A percentile compares a stretch with the other conserved stretches of the same genome.
These are phyloP conservation scores for Cytospora piceae DNA, from an alignment of 2,329 filamentous ascomycete species.

Conservation along the genomic window DNA sequence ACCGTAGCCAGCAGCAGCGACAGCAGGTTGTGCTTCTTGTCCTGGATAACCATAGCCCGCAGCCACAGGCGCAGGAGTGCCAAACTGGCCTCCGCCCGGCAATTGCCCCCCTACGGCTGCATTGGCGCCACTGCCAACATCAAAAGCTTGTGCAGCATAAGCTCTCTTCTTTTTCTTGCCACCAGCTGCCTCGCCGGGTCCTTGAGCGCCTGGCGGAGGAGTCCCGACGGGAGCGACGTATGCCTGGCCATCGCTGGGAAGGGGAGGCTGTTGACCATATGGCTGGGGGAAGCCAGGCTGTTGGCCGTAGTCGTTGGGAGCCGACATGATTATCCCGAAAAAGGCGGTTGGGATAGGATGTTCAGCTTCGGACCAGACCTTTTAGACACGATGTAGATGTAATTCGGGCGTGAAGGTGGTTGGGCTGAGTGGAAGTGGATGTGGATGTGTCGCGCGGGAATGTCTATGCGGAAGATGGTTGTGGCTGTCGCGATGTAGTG, in stretches of 20 bases:
- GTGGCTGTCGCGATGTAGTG: constrained; percentile 18
- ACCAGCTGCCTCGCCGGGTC: constrained; percentile 44
- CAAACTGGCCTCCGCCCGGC: constrained; percentile 50
- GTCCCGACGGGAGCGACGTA: constrained; percentile 45
- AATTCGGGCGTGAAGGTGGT: background rate
- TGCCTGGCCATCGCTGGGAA: constrained; percentile 42
- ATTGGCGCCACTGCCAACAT: constrained; percentile 88
- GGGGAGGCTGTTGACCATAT: constrained; percentile 45
- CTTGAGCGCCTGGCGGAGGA: constrained; percentile 39
- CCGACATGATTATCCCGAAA: constrained; percentile 54
- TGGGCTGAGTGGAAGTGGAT: background rate
- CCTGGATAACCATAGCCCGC: constrained; percentile 65
- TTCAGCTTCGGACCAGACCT: constrained; percentile 34
- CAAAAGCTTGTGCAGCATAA: constrained; percentile 93
- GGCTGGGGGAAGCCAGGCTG: constrained; percentile 45
- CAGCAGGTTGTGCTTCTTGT: constrained; percentile 44
- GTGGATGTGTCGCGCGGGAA: constrained; percentile 13
- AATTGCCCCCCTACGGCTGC: constrained; percentile 57
- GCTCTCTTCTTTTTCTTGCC: constrained; percentile 88
- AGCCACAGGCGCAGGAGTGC: constrained; percentile 46
- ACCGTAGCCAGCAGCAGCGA: constrained; percentile 48
- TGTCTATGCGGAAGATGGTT: constrained; percentile 9
- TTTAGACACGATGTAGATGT: constrained; percentile 7
- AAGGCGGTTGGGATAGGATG: constrained; percentile 31
- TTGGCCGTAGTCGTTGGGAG: constrained; percentile 59